Percentiles rank a stretch among this genome's conserved stretches.
Conservation (phyloP, 2,329 filamentous ascomycete species). For the Metarhizium robertsii region DNA sequence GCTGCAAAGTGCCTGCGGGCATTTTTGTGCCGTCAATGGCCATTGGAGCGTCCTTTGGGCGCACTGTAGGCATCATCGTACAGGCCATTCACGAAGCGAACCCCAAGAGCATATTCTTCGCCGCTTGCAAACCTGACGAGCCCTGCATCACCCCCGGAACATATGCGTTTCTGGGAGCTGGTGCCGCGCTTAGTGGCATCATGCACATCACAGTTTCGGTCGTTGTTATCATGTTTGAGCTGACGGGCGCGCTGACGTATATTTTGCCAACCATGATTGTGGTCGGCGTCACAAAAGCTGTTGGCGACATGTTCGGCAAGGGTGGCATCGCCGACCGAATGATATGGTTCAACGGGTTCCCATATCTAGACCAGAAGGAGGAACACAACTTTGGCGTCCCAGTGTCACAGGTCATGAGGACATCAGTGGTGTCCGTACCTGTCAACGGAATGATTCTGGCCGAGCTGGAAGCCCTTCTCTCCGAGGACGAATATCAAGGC, state of each 20-base stretch:
- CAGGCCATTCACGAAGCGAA: slow-evolving; percentile 80
- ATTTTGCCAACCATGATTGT: slow-evolving; percentile 99
- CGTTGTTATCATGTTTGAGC: slow-evolving; percentile 98
- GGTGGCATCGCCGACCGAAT: slow-evolving; percentile 95
- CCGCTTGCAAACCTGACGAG: slow-evolving; percentile 79
- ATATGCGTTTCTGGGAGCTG: slow-evolving; percentile 91
- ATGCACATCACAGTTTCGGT: slow-evolving; percentile 98
- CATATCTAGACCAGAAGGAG: slow-evolving; percentile 94
- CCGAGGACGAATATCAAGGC: slow-evolving; percentile 76
- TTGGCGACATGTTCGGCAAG: slow-evolving; percentile 85
- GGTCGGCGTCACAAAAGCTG: slow-evolving; percentile 90
- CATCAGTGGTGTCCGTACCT: slow-evolving; percentile 64
- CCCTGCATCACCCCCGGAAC: slow-evolving; percentile 96
- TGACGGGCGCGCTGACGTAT: slow-evolving; percentile 94
- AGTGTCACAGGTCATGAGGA: slow-evolving; percentile 83
- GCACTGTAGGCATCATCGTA: slow-evolving; percentile 89
- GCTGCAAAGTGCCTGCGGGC: slow-evolving; percentile 93
- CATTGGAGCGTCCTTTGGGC: slow-evolving; percentile 85
- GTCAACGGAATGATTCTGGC: slow-evolving; percentile 63
- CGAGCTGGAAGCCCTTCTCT: slow-evolving; percentile 68
- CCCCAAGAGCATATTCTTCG: slow-evolving; percentile 75
- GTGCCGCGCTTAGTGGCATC: slow-evolving; percentile 83
- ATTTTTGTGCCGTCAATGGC: slow-evolving; percentile 99
- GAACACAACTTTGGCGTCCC: slow-evolving; percentile 94
- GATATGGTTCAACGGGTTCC: slow-evolving; percentile 98